These are phyloP conservation scores for Amanita polypyramis DNA, from an alignment of 768 basidiomycete species.

Conservation along the genomic window DNA sequence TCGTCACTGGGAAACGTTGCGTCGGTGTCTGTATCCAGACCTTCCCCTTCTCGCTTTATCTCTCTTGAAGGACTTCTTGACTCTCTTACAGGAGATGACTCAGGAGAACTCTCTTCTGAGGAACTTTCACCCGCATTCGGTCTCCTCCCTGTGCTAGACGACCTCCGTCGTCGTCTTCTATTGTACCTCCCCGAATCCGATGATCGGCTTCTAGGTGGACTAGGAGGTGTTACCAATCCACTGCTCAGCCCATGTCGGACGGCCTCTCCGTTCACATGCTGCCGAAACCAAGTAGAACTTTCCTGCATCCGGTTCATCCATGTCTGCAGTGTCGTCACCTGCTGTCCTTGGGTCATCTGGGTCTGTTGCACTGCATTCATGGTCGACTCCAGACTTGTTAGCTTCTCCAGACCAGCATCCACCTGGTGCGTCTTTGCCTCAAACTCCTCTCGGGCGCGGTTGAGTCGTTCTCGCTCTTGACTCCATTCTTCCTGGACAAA, in stretches of 20 bases:
- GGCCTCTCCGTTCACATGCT: slow-evolving; percentile 27
- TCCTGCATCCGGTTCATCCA: slow-evolving; percentile 8
- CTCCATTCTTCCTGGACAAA: slow-evolving; percentile 75
- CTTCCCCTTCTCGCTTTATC: not conserved
- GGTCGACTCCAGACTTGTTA: slow-evolving; percentile 24
- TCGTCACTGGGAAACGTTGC: slow-evolving; percentile 15
- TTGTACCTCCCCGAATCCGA: slow-evolving; percentile 45
- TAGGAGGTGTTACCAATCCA: slow-evolving; percentile 67
- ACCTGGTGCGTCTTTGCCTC: slow-evolving; percentile 47
- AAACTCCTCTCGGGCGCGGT: slow-evolving; percentile 72
- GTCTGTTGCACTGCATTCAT: slow-evolving; percentile 25
- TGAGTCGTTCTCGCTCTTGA: slow-evolving; percentile 66
- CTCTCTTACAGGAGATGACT: not conserved
- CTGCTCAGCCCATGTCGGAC: slow-evolving; percentile 21
- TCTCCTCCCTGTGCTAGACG: slow-evolving; percentile 14
- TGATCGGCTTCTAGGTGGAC: slow-evolving; percentile 54
- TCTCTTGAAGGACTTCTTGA: slow-evolving; percentile 14
- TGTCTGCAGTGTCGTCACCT: slow-evolving; percentile 12
- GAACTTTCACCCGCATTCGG: slow-evolving; percentile 10
- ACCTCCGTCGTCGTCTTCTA: slow-evolving; percentile 30
- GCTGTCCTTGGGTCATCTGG: slow-evolving; percentile 18
- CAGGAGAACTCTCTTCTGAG: not conserved
- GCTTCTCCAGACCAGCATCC: slow-evolving; percentile 42
- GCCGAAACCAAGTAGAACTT: slow-evolving; percentile 6
- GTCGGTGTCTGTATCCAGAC: slow-evolving; percentile 17